Base-by-base conservation (phyloP, 192 early-diverging fungal species). In the Umbelopsis sp. region DNA sequence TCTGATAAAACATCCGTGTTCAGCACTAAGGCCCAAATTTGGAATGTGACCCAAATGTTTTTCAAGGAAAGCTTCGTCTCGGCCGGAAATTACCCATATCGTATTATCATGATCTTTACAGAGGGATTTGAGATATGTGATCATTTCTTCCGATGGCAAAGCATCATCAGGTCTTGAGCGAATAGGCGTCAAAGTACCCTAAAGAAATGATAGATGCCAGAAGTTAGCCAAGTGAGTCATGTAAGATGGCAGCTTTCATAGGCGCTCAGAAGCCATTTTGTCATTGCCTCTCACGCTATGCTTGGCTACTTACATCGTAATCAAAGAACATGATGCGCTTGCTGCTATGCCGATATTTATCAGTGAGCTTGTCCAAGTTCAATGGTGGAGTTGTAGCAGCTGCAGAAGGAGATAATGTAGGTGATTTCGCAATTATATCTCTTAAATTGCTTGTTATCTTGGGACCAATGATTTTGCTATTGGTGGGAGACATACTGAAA, bases 181-280 rank as follows among this genome's bases (percentile, higher is more conserved):
- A 58, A 99, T 99, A 4, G 97, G 95, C 1, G 97, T 97, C 20
- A 99, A 78, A 3, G 97, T 99, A 37, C 97, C 97, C 89, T 91
- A 61, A 16, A 67, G 23, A 30, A 30, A 21, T 37, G 11, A 53
- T 15, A 50, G 44, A n/a, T 9, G 50, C 18, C 22, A 18, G 4
- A 18, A 41, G 37, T 41, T 41, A 41, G 37, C 10, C 37, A 9
- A 41, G 5, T 41, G 37, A 41, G 10, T 41, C 37, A 10, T 41
- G 37, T 6, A 41, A 41, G 37, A 41, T 41, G 10, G 7, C 37
- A 41, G 37, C 10, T 41, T 41, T 41, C 6, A 41, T 41, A 6
- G 10, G 0, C 10, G 37, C 37, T 9, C 37, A 4, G 37, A 41
- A 1, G 2, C 37, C 37, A 41, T 1, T 41, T 41, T 49, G 30